Percentiles rank a stretch among this genome's conserved stretches.
phyloP scores from a whole-genome alignment of 768 basidiomycete genomes.

The Boletus vermiculosoides region DNA sequence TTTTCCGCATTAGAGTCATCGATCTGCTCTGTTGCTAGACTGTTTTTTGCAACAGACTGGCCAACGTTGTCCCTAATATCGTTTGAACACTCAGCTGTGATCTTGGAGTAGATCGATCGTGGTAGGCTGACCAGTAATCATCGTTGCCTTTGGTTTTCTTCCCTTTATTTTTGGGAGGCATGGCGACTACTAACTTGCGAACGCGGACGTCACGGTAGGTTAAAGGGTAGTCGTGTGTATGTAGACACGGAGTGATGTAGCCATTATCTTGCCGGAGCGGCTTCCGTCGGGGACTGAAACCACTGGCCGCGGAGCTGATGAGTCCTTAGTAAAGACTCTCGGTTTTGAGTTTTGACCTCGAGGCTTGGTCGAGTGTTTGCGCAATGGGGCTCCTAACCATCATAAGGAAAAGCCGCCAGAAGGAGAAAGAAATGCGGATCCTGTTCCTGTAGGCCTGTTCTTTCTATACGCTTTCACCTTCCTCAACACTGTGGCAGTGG shows the following conservation, averaged over 20 bases:
- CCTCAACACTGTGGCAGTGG: conserved; percentile 55
- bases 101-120: conserved; percentile 14
- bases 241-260: not conserved
- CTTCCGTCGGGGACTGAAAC: conserved; percentile 14
- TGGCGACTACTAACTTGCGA: conserved; percentile 5
- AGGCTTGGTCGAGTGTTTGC: not conserved
- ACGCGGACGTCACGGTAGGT: not conserved
- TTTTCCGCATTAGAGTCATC: conserved; percentile 46
- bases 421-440: conserved; percentile 95
- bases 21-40: conserved; percentile 27
- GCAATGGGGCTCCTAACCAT: conserved; percentile 93
- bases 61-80: conserved; percentile 61
- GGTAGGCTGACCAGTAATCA: conserved; percentile 63
- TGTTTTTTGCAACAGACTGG: conserved; percentile 50
- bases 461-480: conserved; percentile 5
- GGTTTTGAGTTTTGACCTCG: not conserved
- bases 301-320: conserved; percentile 6
- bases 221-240: not conserved
- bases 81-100: conserved; percentile 13
- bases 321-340: no score
- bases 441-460: conserved; percentile 73
- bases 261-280: conserved; percentile 18
- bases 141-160: conserved; percentile 84
- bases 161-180: conserved; percentile 70
- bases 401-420: conserved; percentile 92